Percentiles rank a stretch among this genome's conserved stretches.
Evolutionary conservation across 2,329 filamentous ascomycete genomes (phyloP).

Genomic region (Lasiodiplodia gonubiensis): DNA sequence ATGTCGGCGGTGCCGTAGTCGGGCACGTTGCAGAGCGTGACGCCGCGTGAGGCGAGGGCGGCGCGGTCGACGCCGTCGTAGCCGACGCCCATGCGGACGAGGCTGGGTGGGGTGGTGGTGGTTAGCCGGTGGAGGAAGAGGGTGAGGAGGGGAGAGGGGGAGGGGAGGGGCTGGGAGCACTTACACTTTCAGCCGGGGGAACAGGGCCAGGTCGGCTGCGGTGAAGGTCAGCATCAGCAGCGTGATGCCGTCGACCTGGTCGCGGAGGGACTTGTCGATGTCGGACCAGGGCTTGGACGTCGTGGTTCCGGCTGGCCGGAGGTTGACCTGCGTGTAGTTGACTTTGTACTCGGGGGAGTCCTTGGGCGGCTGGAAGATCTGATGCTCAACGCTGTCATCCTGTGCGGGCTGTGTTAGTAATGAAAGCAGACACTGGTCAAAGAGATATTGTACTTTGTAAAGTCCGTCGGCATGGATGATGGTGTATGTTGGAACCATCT

Average conservation of each 20-base stretch:
- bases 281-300: background rate
- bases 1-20: background rate
- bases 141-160: background rate
- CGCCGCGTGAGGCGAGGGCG: background rate
- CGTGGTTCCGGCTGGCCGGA: background rate
- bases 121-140: no score
- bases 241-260: background rate
- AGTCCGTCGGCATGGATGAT: background rate
- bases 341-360: background rate
- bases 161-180: background rate
- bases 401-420: background rate
- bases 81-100: conserved; percentile 3
- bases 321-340: background rate
- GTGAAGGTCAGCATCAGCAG: background rate
- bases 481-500: background rate
- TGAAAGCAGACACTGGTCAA: fast-evolving
- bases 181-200: background rate
- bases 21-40: background rate
- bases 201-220: background rate
- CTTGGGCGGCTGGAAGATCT: background rate
- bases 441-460: background rate
- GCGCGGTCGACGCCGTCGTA: background rate
- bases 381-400: background rate
- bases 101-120: background rate
- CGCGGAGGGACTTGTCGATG: background rate